Base-by-base conservation (phyloP, 441 rosid species). In the Macaranga tanarius region DNA sequence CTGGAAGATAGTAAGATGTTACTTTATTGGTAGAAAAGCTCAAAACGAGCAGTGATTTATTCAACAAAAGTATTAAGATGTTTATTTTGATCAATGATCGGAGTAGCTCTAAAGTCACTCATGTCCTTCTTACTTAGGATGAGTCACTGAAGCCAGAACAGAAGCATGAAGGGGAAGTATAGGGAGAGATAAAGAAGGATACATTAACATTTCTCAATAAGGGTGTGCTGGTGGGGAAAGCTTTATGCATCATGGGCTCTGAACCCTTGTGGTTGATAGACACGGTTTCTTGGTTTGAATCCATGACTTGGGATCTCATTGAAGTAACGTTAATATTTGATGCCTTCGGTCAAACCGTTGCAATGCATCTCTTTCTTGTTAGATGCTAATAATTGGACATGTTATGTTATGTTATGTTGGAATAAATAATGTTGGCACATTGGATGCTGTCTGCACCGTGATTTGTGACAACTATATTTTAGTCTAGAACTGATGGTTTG, bases 131-230 rank as follows among this genome's bases (percentile, higher is more conserved):
- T 48, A 17, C 13, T 13, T 66, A 88, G 89, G 86, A 82, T 74
- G 80, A 78, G 75, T 82, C 82, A 17, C 22, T 76, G 82, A 77
- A 67, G 86, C 51, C 62, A 73, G 78, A 76, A 28, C 67, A 73
- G 48, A 63, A 73, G 73, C 54, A 67, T 73, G 74, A 82, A 77
- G 82, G 15, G 62, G 71, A 68, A 61, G 65, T 34, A 7, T 20
- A 62, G 7, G 31, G 31, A 62, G 40, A 34, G 10, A 25, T n/a
- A 28, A 28, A 26, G 54, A 44, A 51, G 31, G 31, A 57, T 64
- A 51, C 34, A 55, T 34, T 52, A 45, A 44, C 66, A 52, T 3
- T 62, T 71, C 19, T 71, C 68, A 51, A 34, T 62, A 62, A 62
- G 59, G 52, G 20, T 51, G 75, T 40, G 28, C 9, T 38, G 26